Evolutionary conservation across 768 basidiomycete species (phyloP).

Genomic region (Coprinopsis sp.): DNA sequence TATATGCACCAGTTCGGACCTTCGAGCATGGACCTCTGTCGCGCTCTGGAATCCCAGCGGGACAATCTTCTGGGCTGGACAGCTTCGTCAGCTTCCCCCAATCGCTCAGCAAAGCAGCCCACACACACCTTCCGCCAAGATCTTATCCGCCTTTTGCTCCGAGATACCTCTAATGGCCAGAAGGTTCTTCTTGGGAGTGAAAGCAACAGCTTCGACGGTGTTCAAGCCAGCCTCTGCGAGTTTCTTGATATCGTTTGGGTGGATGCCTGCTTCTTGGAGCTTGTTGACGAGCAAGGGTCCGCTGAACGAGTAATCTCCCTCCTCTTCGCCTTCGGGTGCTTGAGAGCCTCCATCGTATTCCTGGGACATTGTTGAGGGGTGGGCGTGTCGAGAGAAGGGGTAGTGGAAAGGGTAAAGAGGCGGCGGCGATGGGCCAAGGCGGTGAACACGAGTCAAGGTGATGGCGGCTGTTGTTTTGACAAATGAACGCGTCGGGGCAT

Average conservation of each 20-base stretch:
- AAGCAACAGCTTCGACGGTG: slow-evolving; percentile 94
- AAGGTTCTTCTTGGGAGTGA: slow-evolving; percentile 91
- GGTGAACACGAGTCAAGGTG: slow-evolving; percentile 10
- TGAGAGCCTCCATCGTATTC: slow-evolving; percentile 47
- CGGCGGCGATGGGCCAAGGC: too few relatives aligned
- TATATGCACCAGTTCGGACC: slow-evolving; percentile 93
- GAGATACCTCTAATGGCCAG: slow-evolving; percentile 94
- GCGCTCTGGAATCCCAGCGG: slow-evolving; percentile 98
- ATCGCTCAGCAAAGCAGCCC: slow-evolving; percentile 6
- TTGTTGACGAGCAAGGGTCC: slow-evolving; percentile 86
- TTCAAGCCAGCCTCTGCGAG: slow-evolving; percentile 86
- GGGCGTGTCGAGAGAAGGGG: too few relatives aligned
- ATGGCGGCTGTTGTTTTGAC: slow-evolving; percentile 4
- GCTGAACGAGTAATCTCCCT: slow-evolving; percentile 54
- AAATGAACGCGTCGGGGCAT: slow-evolving; percentile 9
- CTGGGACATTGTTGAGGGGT: slow-evolving; percentile 48
- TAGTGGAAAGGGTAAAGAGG: too few relatives aligned
- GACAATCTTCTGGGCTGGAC: slow-evolving; percentile 86
- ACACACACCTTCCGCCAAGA: slow-evolving; percentile 76
- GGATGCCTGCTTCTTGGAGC: slow-evolving; percentile 84
- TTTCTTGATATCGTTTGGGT: slow-evolving; percentile 91
- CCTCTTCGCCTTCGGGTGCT: slow-evolving; percentile 42
- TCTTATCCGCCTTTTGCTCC: slow-evolving; percentile 96
- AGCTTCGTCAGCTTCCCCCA: background rate
- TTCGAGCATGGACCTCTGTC: slow-evolving; percentile 92